Conservation (phyloP, 768 basidiomycete species). For the Tubosaeta sp. region DNA sequence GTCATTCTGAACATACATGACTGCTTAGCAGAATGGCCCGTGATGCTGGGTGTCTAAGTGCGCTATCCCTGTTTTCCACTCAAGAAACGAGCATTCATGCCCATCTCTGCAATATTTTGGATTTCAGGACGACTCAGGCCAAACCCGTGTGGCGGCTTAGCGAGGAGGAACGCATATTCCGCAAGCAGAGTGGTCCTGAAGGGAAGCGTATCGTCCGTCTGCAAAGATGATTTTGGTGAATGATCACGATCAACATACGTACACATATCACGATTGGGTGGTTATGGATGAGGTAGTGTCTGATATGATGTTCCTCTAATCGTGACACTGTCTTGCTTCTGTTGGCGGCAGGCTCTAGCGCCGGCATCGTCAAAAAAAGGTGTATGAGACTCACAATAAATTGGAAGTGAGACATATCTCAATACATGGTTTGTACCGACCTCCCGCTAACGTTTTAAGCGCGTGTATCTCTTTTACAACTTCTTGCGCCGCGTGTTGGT, state of each 20-base stretch:
- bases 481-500: constrained; percentile 18
- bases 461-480: constrained; percentile 22
- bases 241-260: constrained; percentile 5
- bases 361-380: not conserved
- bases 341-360: not conserved
- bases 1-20: too few species aligned
- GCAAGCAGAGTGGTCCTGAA: constrained; percentile 70
- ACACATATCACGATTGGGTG: constrained; percentile 81
- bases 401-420: constrained; percentile 85
- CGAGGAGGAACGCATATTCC: constrained; percentile 79
- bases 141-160: constrained; percentile 65
- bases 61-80: not conserved
- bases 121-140: constrained; percentile 62
- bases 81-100: constrained; percentile 41
- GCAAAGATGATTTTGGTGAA: not conserved
- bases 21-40: too few species aligned
- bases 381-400: constrained; percentile 49
- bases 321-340: constrained; percentile 67
- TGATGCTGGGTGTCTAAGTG: not conserved
- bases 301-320: constrained; percentile 71
- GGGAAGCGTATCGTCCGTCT: constrained; percentile 82
- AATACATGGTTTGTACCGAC: constrained; percentile 50
- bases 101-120: constrained; percentile 51
- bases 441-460: constrained; percentile 10
- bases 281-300: constrained; percentile 53